Evolutionary conservation across 495 filamentous ascomycete genomes (phyloP).

Genomic region (Haplographium delicatum): DNA sequence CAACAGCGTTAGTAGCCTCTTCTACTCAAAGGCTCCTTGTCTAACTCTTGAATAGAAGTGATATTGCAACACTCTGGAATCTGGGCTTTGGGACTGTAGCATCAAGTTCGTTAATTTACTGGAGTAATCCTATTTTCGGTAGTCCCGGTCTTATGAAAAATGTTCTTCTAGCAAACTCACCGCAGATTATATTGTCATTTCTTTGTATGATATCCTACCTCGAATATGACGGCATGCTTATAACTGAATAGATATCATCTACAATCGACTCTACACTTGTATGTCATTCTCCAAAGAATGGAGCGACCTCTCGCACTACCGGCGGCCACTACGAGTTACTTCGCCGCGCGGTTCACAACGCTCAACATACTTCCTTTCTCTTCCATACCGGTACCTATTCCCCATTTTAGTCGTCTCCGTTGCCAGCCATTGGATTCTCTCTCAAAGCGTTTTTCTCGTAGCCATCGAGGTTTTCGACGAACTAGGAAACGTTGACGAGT

Average conservation of each 20-base stretch:
- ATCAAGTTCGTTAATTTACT: conserved; percentile 11
- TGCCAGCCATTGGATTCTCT: conserved; percentile 24
- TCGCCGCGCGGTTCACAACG: conserved; percentile 33
- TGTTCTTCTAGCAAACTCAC: conserved; percentile 36
- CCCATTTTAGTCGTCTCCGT: conserved; percentile 29
- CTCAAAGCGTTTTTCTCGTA: conserved; percentile 26
- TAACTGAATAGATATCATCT: conserved; percentile 27
- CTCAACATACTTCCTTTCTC: conserved; percentile 39
- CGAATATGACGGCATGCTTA: no score
- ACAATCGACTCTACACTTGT: conserved; percentile 35
- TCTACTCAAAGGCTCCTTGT: background rate
- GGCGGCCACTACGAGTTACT: conserved; percentile 42
- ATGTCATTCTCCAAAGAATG: conserved; percentile 31
- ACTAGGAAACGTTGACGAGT: conserved; percentile 6
- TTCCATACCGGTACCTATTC: conserved; percentile 39
- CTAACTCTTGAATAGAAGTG: conserved; percentile 3
- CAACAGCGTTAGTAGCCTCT: conserved; percentile 12
- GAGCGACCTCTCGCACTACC: conserved; percentile 15
- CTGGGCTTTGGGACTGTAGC: conserved; percentile 14
- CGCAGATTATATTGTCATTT: conserved; percentile 38
- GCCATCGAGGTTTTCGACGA: conserved; percentile 17
- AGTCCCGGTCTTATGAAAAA: conserved; percentile 13
- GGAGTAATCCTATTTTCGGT: conserved; percentile 10
- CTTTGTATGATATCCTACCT: conserved; percentile 22
- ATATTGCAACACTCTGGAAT: conserved; percentile 6